Evolutionary conservation across 2,329 filamentous ascomycete genomes (phyloP).

Genomic region (Capronia epimyces): DNA sequence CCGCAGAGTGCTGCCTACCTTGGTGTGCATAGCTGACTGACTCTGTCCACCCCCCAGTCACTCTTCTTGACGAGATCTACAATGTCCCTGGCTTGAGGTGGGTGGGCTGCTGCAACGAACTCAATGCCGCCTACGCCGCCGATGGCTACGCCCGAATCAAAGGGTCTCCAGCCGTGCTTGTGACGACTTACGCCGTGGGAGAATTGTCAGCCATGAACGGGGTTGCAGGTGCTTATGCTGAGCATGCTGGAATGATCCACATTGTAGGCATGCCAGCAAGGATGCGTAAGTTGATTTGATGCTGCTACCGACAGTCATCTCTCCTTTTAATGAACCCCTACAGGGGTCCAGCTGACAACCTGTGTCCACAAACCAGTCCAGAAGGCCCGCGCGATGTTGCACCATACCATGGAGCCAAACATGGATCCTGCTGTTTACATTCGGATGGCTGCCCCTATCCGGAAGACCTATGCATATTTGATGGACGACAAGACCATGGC

Average conservation of each 20-base stretch:
- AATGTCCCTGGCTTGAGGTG: constrained; percentile 40
- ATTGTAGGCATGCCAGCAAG: constrained; percentile 52
- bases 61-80: constrained; percentile 50
- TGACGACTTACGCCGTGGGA: constrained; percentile 58
- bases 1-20: no score
- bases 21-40: neutral
- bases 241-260: constrained; percentile 55
- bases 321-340: no score
- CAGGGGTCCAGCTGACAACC: neutral
- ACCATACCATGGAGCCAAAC: constrained; percentile 32
- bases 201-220: constrained; percentile 39
- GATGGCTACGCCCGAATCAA: constrained; percentile 72
- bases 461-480: constrained; percentile 26
- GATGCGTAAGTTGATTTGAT: constrained; percentile 19
- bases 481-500: constrained; percentile 27
- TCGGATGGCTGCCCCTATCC: constrained; percentile 26
- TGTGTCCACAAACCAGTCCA: constrained; percentile 37
- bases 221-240: constrained; percentile 48
- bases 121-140: constrained; percentile 64
- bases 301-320: constrained; percentile 5
- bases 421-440: constrained; percentile 27
- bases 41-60: constrained; percentile 20
- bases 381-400: constrained; percentile 39
- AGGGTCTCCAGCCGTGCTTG: constrained; percentile 46
- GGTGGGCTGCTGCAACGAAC: constrained; percentile 56